Evolutionary conservation across 495 filamentous ascomycete genomes (phyloP).

Genomic region (Copromyces sp.): DNA sequence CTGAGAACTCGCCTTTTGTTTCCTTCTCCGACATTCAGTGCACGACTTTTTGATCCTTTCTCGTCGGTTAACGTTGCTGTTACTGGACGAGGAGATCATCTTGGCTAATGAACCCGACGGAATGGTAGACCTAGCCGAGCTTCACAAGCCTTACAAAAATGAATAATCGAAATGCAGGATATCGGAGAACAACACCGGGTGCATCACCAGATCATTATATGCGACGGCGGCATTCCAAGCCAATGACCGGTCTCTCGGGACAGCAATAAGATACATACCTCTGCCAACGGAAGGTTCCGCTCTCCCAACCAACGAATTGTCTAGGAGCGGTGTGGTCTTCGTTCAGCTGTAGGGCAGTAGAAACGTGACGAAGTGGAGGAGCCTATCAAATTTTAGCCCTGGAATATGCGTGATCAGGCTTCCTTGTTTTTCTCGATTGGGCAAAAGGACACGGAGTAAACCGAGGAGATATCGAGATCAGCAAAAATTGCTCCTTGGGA

Average conservation of each 20-base stretch:
- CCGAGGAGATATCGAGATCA: background rate
- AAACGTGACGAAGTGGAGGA: background rate
- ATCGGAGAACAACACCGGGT: background rate
- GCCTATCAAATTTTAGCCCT: background rate
- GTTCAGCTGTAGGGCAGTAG: background rate
- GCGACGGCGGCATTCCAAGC: background rate
- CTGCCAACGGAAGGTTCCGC: background rate
- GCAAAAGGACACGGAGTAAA: background rate
- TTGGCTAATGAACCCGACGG: background rate
- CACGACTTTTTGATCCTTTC: conserved; percentile 4
- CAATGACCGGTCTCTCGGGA: background rate
- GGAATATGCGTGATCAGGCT: background rate
- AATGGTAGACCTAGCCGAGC: background rate
- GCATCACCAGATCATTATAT: background rate
- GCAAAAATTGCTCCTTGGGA: background rate
- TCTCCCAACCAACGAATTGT: background rate
- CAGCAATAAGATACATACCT: background rate
- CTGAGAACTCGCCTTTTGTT: conserved; percentile 5
- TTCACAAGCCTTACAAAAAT: background rate
- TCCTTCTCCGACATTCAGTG: conserved; percentile 7
- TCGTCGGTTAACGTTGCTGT: background rate
- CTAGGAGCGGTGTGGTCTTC: background rate
- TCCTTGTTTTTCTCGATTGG: background rate
- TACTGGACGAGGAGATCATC: background rate
- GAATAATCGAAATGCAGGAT: background rate